Evolutionary conservation across 2,329 filamentous ascomycete genomes (phyloP), one percentile per base, ranked within the genome.

Genomic region (Trichoderma koningiopsis): DNA sequence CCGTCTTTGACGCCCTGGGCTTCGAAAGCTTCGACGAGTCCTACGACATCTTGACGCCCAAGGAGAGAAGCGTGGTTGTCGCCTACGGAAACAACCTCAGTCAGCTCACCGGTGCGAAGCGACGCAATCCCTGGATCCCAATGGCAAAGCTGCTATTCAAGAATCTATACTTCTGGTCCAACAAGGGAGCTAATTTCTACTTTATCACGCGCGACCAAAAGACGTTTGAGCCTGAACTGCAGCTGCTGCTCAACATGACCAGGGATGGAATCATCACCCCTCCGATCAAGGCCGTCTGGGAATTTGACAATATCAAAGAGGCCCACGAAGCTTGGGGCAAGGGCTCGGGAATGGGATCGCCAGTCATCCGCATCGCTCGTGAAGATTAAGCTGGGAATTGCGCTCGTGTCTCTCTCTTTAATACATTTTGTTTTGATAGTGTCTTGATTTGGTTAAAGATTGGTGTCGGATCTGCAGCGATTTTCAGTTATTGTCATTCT

Each of bases 21-120:
- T 85, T 82, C 71, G 82, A 85, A 70, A 84, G 82, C 70, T 86
- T 79, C 72, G 83, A 85, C 69, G 84, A 86, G 72, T 83, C 81
- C 13, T 86, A 79, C 76, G 75, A 76, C 3, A 83, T 85, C 49
- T 76, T 86, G 22, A 73, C 69, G 33, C 68, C 64, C 14, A 56
- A 74, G 4, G 71, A 76, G 5, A 76, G 73, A n/a, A 83, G 82
- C n/a, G 75, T 79, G 43, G 74, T 83, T 3, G 78, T 83, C 1
- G 81, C 75, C 1, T 83, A 77, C 60, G 81, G 80, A 2, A 77
- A 75, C 31, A 83, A 82, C 71, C 74, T 79, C 70, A 71, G 72
- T 58, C 67, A 75, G 40, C 71, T 82, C 5, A 73, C 73, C 11
- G 65, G 68, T 14, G 73, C 75, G 40, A 79, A 79, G 55, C 76